phyloP scores from a whole-genome alignment of 768 basidiomycete genomes.

The Rhodocollybia butyracea region DNA sequence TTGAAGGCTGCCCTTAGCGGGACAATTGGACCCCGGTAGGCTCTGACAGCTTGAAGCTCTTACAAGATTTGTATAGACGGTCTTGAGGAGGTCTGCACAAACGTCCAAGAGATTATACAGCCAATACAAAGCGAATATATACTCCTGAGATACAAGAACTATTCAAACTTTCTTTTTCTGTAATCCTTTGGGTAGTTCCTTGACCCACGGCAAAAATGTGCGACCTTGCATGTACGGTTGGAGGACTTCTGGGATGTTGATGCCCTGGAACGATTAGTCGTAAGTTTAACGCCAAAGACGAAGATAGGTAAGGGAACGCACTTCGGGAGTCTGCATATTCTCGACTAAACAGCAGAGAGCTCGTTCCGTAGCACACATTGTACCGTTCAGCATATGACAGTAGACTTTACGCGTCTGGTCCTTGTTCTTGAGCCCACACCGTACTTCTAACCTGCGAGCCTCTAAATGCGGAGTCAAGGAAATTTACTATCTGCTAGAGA shows the following conservation, averaged over 20 bases:
- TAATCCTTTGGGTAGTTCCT: slow-evolving; percentile 73
- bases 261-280: neutral
- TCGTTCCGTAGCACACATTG: slow-evolving; percentile 94
- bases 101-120: too few relatives aligned
- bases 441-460: slow-evolving; percentile 87
- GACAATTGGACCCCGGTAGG: too few relatives aligned
- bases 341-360: slow-evolving; percentile 97
- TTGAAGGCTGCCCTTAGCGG: too few relatives aligned
- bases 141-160: neutral
- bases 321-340: slow-evolving; percentile 95
- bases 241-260: slow-evolving; percentile 85
- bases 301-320: slow-evolving; percentile 33
- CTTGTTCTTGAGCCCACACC: slow-evolving; percentile 88
- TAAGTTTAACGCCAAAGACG: neutral
- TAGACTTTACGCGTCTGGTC: slow-evolving; percentile 91
- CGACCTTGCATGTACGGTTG: slow-evolving; percentile 96
- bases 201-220: slow-evolving; percentile 82
- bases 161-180: slow-evolving; percentile 53
- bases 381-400: slow-evolving; percentile 99
- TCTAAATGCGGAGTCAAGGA: slow-evolving; percentile 44
- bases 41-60: too few relatives aligned
- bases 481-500: slow-evolving; percentile 1
- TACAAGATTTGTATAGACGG: too few relatives aligned
- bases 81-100: too few relatives aligned
- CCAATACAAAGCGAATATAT: neutral